Evolutionary conservation across 2,329 filamentous ascomycete species (phyloP).

Genomic region (Apiospora aurea): DNA sequence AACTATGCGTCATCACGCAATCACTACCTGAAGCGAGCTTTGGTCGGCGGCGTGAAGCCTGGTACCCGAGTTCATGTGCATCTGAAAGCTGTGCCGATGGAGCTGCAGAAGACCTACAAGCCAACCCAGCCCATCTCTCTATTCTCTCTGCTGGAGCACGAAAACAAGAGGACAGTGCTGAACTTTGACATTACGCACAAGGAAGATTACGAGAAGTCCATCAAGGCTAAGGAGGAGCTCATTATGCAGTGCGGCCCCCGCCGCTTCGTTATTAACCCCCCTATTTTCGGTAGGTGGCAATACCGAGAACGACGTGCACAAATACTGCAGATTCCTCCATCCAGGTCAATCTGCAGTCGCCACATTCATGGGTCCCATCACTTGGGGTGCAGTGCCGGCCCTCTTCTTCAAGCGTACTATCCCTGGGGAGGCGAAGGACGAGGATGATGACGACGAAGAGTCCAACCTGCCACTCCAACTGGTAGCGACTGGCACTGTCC

Average conservation of each 20-base stretch:
- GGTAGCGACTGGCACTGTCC: conserved; percentile 84
- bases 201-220: conserved; percentile 75
- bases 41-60: conserved; percentile 85
- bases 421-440: conserved; percentile 49
- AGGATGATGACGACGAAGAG: conserved; percentile 51
- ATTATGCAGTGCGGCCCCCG: conserved; percentile 91
- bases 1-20: conserved; percentile 89
- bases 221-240: conserved; percentile 92
- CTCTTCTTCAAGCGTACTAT: conserved; percentile 79
- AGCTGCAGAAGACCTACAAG: conserved; percentile 55
- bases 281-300: conserved; percentile 89
- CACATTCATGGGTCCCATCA: conserved; percentile 87
- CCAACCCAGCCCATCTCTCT: conserved; percentile 70
- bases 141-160: conserved; percentile 89
- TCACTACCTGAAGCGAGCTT: conserved; percentile 77
- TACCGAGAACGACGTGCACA: conserved; percentile 96
- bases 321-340: conserved; percentile 91
- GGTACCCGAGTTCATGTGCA: conserved; percentile 86
- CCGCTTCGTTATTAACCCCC: conserved; percentile 86
- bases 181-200: conserved; percentile 90
- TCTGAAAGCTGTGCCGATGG: conserved; percentile 61
- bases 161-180: conserved; percentile 90
- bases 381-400: conserved; percentile 90
- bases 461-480: conserved; percentile 67
- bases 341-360: conserved; percentile 90